phyloP scores from a whole-genome alignment of 176 grass and related monocot species.

The Eragrostis curvula region DNA sequence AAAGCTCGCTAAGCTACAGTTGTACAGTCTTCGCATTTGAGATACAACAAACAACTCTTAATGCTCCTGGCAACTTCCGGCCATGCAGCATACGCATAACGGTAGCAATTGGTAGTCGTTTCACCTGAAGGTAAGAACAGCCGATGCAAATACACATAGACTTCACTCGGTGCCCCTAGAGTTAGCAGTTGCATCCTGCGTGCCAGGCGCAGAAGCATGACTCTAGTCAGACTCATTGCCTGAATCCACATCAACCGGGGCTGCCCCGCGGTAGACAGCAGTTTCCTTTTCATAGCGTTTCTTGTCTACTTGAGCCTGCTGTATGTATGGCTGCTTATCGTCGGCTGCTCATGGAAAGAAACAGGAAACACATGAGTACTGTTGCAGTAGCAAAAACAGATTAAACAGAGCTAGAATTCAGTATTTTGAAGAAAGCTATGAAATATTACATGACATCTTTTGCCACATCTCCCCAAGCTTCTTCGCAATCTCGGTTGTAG shows the following conservation, averaged over 20 bases:
- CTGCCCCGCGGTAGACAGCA: conserved; percentile 62
- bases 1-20: conserved; percentile 6
- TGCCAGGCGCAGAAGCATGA: not conserved
- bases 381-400: not conserved
- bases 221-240: conserved; percentile 67
- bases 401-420: not conserved
- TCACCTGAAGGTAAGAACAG: not conserved
- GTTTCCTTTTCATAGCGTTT: conserved; percentile 78
- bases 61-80: not conserved
- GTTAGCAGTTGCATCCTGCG: not conserved
- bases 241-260: conserved; percentile 49
- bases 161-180: not conserved
- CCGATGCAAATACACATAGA: not conserved
- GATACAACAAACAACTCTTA: conserved; percentile 3
- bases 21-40: not conserved
- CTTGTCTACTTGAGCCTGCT: conserved; percentile 71
- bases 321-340: conserved; percentile 72
- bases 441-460: conserved; percentile 82
- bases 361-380: not conserved
- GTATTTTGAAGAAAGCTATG: conserved; percentile 32
- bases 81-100: not conserved
- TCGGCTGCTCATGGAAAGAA: conserved; percentile 54
- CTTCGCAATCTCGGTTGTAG: conserved; percentile 71
- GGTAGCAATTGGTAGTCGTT: not conserved
- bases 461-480: conserved; percentile 92